Base-by-base conservation (phyloP, 225 moss, liverwort and hornwort genomes). In the Polytrichum formosum region DNA sequence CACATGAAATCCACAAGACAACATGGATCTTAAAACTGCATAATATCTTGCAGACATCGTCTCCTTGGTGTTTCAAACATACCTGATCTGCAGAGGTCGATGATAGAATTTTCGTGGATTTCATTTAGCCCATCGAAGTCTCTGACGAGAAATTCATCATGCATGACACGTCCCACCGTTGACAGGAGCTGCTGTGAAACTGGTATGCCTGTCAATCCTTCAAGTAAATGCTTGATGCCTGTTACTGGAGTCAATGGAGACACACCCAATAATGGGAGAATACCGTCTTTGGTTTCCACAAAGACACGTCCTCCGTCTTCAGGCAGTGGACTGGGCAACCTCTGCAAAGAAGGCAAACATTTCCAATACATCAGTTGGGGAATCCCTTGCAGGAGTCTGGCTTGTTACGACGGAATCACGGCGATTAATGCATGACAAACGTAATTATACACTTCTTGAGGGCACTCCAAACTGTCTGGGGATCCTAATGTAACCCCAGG, bases 51-150 rank as follows among this genome's bases (percentile, higher is more conserved):
- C 8, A 35, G 9, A 35, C 2, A 0, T 13, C 0, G 16, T 46
- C 13, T 3, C 10, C 13, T 10, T 13, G 13, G 13, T 3, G 13
- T 13, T 5, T 23, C 18, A 0, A 25, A 5, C 0, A 0, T 63
- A 96, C 96, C 96, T 90, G 96, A 97, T 75, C 87, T 91, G 77
- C 94, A 97, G 23, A 97, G 90, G 67, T 97, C 96, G 29, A 97
- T 74, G 6, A 86, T 84, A 26, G 93, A 92, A 69, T 97, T 94
- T 70, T 94, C 90, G 64, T 80, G 90, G 25, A 97, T 76, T 33
- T 80, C 83, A 67, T 97, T 86, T 35, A 87, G 72, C 9, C 91
- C 96, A 70, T 90, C 82, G 20, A 92, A 94, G 74, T 97, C 92
- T 61, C 85, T 85, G 1, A 97, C 79, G 23, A 78, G 79, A 73